Evolutionary conservation across 345 rosid genomes (phyloP), one percentile per base, ranked within the genome.

Genomic region (Salix suchowensis): DNA sequence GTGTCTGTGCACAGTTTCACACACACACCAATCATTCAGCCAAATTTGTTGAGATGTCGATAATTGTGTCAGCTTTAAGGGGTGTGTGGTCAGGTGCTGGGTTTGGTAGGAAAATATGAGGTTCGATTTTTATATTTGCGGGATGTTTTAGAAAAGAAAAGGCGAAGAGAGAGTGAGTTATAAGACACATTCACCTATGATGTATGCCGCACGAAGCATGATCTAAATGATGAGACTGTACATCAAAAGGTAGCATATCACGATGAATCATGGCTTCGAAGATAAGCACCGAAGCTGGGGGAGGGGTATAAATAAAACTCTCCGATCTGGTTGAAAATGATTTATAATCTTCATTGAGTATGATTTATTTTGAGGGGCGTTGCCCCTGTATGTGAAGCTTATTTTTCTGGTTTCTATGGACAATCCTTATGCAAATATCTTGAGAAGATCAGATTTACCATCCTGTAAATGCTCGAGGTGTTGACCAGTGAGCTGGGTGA

Each of bases 201-300:
- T 58, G 10, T 4, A 58, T 11, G 11, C 13, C 3, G 28, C 64
- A 58, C 1, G 13, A 4, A 58, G 64, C 64, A 58, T 58, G 64
- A n/a, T 58, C 64, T 10, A 12, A 21, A n/a, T 55, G 62, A 55
- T 55, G 62, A 55, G 62, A 55, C 62, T 55, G 3, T 9, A 9
- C n/a, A 55, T 55, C 62, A 11, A 55, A 55, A 23, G 28, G 11
- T 58, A 58, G 64, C 64, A 58, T 3, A 23, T 24, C 62, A n/a
- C 9, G 62, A 66, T 58, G 69, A 60, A 52, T 15, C 78, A 70
- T 83, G 70, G 69, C 88, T 82, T 85, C 78, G 84, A 85, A 83
- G 85, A 58, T 11, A 87, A 85, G 88, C 80, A 78, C 61, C 2
- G 44, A 23, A 62, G 74, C 37, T 24, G 76, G 60, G 73, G 52